Evolutionary conservation across 129 eudicot species (phyloP), one percentile per base, ranked within the genome.

Genomic region (Artemisia annua): DNA sequence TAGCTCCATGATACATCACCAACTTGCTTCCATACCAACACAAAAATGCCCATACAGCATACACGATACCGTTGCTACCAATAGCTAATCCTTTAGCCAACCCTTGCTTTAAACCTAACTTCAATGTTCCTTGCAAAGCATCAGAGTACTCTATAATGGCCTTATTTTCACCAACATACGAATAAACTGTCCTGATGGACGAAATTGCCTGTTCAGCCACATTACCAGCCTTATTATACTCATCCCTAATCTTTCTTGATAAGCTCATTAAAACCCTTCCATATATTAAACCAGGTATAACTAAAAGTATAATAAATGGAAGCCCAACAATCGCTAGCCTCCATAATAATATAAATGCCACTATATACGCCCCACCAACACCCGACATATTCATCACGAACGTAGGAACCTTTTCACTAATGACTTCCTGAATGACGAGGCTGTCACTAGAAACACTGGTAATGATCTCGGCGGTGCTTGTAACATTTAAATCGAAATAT

Each of bases 391-490:
- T 78, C 82, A 75, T 75, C 72, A 85, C 51, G 57, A 85, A 75
- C 18, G 44, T 39, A 0, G 89, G 89, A 26, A 87, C 92, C 88
- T 87, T 87, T 57, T 87, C 92, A 26, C 87, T 87, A 8, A 87
- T 84, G 74, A 71, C 87, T 24, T 84, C 93, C 71, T 87, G 92
- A 54, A 87, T 87, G 1, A 82, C 59, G 15, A 84, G 83, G 53
- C 83, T 82, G 54, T 87, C 92, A 59, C 75, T 82, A 2, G 93
- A 84, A 43, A 87, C 85, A 67, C 89, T 79, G 0, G 85, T 65
- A 48, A 87, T 71, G 17, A 87, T 87, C 46, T 84, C 87, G 1
- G 87, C 77, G 1, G 89, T 87, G 80, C 88, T 81, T 24, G 83
- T 80, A 4, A 77, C 82, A 43, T 82, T 83, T 57, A 81, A 67